Conservation (phyloP, 495 filamentous ascomycete genomes). For the Margaritispora aquatica region DNA sequence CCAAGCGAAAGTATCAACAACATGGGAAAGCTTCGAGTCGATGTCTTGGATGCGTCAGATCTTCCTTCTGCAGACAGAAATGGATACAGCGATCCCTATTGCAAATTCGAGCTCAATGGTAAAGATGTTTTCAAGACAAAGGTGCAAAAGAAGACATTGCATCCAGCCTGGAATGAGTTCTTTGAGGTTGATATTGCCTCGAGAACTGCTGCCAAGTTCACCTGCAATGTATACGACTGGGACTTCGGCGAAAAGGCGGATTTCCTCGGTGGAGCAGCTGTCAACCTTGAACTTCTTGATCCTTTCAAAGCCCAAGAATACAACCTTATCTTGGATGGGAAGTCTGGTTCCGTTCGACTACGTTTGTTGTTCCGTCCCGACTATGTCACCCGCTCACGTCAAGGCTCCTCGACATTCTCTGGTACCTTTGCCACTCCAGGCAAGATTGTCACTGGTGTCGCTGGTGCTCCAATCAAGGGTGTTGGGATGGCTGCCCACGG, state of each 20-base stretch:
- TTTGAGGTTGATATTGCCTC: slow-evolving; percentile 82
- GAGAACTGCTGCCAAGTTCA: slow-evolving; percentile 79
- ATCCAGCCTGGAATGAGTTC: slow-evolving; percentile 91
- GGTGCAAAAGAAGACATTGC: slow-evolving; percentile 90
- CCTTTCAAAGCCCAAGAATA: slow-evolving; percentile 74
- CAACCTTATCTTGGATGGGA: slow-evolving; percentile 74
- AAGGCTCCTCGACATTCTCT: slow-evolving; percentile 89
- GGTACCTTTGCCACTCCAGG: slow-evolving; percentile 89
- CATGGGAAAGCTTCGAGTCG: slow-evolving; percentile 86
- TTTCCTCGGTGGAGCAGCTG: slow-evolving; percentile 68
- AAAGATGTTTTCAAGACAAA: slow-evolving; percentile 89
- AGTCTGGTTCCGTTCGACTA: slow-evolving; percentile 75
- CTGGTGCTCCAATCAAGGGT: slow-evolving; percentile 86
- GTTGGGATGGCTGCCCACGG: slow-evolving; percentile 64
- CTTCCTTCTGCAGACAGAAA: slow-evolving; percentile 92
- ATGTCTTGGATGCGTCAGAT: slow-evolving; percentile 81
- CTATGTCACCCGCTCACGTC: slow-evolving; percentile 81
- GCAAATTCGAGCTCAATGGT: slow-evolving; percentile 85
- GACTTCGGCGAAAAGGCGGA: slow-evolving; percentile 91
- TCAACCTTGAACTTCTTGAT: slow-evolving; percentile 76
- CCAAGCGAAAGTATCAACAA: slow-evolving; percentile 97
- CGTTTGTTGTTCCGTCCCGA: slow-evolving; percentile 89
- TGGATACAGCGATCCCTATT: slow-evolving; percentile 93
- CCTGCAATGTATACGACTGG: slow-evolving; percentile 80
- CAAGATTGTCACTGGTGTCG: slow-evolving; percentile 74